These are phyloP conservation scores for Cercospora sp. DNA, from an alignment of 2,329 filamentous ascomycete species.

Conservation along the genomic window DNA sequence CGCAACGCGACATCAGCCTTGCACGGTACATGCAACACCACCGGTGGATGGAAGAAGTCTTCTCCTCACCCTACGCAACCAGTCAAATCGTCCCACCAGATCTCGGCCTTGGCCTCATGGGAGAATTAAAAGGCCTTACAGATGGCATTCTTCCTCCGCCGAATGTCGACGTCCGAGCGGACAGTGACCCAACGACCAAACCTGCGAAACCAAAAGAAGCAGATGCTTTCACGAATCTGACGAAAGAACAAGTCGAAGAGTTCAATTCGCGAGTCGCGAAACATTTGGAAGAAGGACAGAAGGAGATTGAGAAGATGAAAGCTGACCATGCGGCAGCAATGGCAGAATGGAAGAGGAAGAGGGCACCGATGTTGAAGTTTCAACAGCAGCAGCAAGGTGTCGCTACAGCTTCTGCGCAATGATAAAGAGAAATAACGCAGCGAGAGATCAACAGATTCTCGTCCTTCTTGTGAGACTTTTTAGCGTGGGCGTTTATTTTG, in stretches of 20 bases:
- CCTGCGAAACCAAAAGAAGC: conserved; percentile 47
- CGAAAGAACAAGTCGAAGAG: conserved; percentile 74
- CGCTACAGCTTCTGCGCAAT: neutral
- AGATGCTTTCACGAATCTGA: conserved; percentile 63
- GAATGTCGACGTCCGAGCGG: conserved; percentile 27
- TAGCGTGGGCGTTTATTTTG: neutral
- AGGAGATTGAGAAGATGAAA: conserved; percentile 83
- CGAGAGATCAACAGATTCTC: neutral
- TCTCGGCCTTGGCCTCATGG: conserved; percentile 75
- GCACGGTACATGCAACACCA: conserved; percentile 91
- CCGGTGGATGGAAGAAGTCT: conserved; percentile 98
- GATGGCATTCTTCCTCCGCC: conserved; percentile 77
- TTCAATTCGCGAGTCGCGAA: conserved; percentile 77
- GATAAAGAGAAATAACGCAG: neutral
- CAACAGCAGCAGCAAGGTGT: neutral
- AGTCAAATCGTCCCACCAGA: conserved; percentile 83
- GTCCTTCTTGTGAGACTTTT: neutral
- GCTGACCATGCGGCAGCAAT: conserved; percentile 74
- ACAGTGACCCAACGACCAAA: conserved; percentile 30
- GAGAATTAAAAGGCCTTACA: conserved; percentile 77
- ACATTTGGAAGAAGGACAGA: conserved; percentile 70
- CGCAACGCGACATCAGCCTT: conserved; percentile 83
- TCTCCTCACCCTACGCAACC: conserved; percentile 85
- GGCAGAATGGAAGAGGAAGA: conserved; percentile 70
- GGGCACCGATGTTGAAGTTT: conserved; percentile 52